Evolutionary conservation across 768 basidiomycete species (phyloP).

Genomic region (Leccinum boreale): DNA sequence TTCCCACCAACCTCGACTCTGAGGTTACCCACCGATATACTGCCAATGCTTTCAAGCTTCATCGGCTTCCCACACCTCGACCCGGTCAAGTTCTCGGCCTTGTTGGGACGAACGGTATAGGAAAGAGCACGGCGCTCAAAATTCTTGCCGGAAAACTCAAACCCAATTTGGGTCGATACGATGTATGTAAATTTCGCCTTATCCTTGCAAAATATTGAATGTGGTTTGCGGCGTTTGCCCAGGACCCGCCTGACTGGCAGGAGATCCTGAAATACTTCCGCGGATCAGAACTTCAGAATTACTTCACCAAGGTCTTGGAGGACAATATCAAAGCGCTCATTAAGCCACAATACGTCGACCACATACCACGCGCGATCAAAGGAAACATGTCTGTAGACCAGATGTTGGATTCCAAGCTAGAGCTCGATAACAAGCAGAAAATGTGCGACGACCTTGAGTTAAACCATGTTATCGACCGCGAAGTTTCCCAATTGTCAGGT

Average conservation of each 20-base stretch:
- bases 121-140: conserved; percentile 97
- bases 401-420: conserved; percentile 91
- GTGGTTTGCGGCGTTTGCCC: not conserved
- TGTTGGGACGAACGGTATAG: conserved; percentile 99
- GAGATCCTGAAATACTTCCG: conserved; percentile 98
- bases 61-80: conserved; percentile 93
- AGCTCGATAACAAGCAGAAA: conserved; percentile 83
- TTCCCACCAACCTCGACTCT: conserved; percentile 94
- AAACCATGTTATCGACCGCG: conserved; percentile 80
- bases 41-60: conserved; percentile 98
- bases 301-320: conserved; percentile 98
- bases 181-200: conserved; percentile 48
- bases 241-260: conserved; percentile 99
- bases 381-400: conserved; percentile 78
- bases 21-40: conserved; percentile 98
- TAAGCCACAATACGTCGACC: conserved; percentile 99
- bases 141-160: conserved; percentile 96
- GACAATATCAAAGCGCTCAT: conserved; percentile 98
- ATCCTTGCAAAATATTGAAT: not conserved
- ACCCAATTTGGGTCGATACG: conserved; percentile 95
- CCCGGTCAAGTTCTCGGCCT: conserved; percentile 98
- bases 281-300: conserved; percentile 98
- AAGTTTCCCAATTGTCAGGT: conserved; percentile 84
- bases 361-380: conserved; percentile 96
- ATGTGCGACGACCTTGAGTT: conserved; percentile 88